Base-by-base conservation (phyloP, 352 stramenopile genomes). In the Phytophthora vignae region DNA sequence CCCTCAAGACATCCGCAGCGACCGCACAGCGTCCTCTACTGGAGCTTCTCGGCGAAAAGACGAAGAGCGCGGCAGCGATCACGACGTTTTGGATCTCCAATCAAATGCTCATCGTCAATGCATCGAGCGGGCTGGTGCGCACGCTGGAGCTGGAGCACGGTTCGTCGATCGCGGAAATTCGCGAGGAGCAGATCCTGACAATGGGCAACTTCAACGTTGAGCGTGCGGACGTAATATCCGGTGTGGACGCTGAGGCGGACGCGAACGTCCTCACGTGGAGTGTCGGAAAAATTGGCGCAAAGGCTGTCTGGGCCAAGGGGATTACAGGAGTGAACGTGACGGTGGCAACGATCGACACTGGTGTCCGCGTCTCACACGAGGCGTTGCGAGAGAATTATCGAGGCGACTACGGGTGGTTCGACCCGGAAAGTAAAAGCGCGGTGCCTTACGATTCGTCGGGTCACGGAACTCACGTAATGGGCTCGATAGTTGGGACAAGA, bases 341-440 rank as follows among this genome's bases (percentile, higher is more conserved):
- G 7, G 68, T 85, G 9, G 78, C 66, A 2, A 77, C 59, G n/a
- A 88, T 85, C 56, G 76, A 85, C 46, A 77, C 72, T 44, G 80
- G 80, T n/a, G 80, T 67, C 27, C 75, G 73, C 19, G 17, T 63
- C 48, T 79, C 80, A 15, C 80, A 84, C 25, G 60, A 84, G 44
- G 64, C 53, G n/a, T 52, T 82, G 31, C 63, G 68, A 50, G 36
- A 42, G 11, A 42, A 42, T 15, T 42, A 42, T 42, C 36, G 36
- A 42, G 36, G 36, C 10, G 36, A 42, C 36, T 17, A 42, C 36
- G 36, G 36, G 4, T 85, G 78, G 54, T 84, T 81, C 60, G 74
- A 84, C 55, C 78, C 80, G 17, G 65, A 77, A 25, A 70, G 66
- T 31, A 78, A 73, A 46, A 56, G 21, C 19, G 54, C 42, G 10